A percentile compares a stretch with the other conserved stretches of the same genome.
phyloP scores from a whole-genome alignment of 176 grass and related monocot species.

The Lolium perenne region DNA sequence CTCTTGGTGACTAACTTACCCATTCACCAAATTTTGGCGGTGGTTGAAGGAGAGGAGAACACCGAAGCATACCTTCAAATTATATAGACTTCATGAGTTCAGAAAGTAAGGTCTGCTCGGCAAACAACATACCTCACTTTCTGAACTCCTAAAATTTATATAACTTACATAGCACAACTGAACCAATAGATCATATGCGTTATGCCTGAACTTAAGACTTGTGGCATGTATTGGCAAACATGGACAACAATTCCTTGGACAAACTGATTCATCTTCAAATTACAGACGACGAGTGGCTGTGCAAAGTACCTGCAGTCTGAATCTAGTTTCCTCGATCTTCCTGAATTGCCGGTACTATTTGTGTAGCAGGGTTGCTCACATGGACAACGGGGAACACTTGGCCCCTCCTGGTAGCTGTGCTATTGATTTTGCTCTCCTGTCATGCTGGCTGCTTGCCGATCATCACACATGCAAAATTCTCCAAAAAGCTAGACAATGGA shows the following conservation, averaged over 20 bases:
- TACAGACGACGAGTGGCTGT: not conserved
- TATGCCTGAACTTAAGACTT: not conserved
- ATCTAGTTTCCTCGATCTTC: not conserved
- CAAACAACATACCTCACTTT: not conserved
- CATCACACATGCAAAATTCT: conserved; percentile 23
- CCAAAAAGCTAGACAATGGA: not conserved
- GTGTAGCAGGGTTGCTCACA: not conserved
- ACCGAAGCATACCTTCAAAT: too few species aligned
- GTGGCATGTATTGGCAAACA: not conserved
- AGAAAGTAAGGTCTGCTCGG: too few species aligned
- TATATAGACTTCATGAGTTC: too few species aligned
- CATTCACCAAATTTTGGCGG: too few species aligned
- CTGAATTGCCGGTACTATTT: not conserved
- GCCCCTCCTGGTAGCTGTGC: not conserved
- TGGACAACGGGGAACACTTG: not conserved
- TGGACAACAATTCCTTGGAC: not conserved
- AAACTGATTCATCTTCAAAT: not conserved
- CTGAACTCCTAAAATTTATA: not conserved
- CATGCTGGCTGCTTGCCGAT: conserved; percentile 18
- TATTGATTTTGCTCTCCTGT: conserved; percentile 5
- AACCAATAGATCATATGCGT: not conserved
- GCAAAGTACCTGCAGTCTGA: not conserved
- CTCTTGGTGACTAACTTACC: too few species aligned
- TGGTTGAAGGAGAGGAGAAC: too few species aligned
- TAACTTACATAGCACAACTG: not conserved